phyloP scores from a whole-genome alignment of 1,284 basidiomycete species.

The Papiliotrema flavescens region DNA sequence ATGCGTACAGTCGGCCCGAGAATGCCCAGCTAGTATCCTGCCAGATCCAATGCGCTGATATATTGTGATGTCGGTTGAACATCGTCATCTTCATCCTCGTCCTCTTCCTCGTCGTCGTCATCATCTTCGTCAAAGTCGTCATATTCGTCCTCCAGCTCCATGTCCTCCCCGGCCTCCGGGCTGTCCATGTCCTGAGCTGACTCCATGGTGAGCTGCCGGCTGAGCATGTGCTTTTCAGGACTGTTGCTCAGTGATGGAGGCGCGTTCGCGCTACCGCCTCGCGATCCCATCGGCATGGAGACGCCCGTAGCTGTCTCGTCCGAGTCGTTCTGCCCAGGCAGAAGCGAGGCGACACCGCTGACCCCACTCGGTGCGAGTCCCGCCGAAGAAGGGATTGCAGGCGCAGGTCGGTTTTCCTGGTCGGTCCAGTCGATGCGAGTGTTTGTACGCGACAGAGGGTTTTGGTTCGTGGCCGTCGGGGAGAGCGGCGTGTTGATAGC shows the following conservation, averaged over 20 bases:
- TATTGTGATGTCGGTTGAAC: conserved; percentile 36
- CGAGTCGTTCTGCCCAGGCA: neutral
- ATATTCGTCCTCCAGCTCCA: conserved; percentile 23
- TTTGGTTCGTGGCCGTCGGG: neutral
- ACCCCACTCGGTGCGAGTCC: neutral
- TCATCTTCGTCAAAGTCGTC: conserved; percentile 34
- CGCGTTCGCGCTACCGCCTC: neutral
- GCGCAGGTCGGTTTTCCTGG: conserved; percentile 1
- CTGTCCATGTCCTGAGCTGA: neutral
- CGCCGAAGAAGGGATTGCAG: neutral
- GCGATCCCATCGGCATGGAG: neutral
- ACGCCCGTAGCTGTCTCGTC: neutral
- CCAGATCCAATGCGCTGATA: conserved; percentile 43
- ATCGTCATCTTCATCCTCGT: conserved; percentile 37
- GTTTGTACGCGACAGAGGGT: conserved; percentile 11
- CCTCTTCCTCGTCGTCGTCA: conserved; percentile 38
- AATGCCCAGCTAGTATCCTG: conserved; percentile 16
- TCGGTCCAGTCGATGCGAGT: conserved; percentile 8
- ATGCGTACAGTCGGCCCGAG: neutral
- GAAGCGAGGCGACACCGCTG: neutral
- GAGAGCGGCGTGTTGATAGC: conserved; percentile 1
- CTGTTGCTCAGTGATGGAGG: neutral
- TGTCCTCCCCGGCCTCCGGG: conserved; percentile 4
- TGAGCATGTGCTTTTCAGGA: neutral
- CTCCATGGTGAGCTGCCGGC: neutral